Base-by-base conservation (phyloP, 805 yeast species). In the Monosporozyma solicola region DNA sequence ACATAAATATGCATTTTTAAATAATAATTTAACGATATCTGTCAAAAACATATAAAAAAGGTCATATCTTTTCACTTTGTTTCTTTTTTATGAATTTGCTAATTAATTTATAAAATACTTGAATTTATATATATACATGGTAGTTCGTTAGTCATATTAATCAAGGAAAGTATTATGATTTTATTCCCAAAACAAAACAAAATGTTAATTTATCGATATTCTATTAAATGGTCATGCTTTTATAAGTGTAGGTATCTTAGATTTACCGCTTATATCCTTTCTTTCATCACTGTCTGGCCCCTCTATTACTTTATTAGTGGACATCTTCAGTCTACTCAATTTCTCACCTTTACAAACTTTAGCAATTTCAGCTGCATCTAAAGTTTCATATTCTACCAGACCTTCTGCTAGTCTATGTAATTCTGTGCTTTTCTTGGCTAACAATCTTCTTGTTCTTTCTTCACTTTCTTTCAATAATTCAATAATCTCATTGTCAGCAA, bases 401-500 rank as follows among this genome's bases (percentile, higher is more conserved):
- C 97, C 99, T 67, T 87, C 87, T 0, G 99, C 99, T 56, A 94
- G 76, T 61, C 97, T 77, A 66, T 84, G 83, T 61, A 94, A 77
- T 68, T 94, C 98, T 16, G 74, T 69, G 49, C 77, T 75, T 64
- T 77, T 83, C 5, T 80, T 84, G 22, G 70, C 67, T 57, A 94
- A 75, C 67, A 92, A 61, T 50, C 72, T 68, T 60, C 94, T 79
- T 1, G 97, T 85, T 67, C 99, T 81, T 46, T 77, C 76, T 67
- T 91, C 97, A 27, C 95, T 83, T 5, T 75, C 81, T 53, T 86
- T 75, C 57, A 94, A 76, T 55, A 87, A 72, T 49, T 78, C 80
- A 54, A 96, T 77, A 41, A 94, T 91, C 72, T 94, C 98, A 62
- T 85, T 83, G 68, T 94, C 99, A 13, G 98, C 99, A 70, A 84